Conservation (phyloP, 2,329 filamentous ascomycete genomes). For the Aspergillus puulaauensis region DNA sequence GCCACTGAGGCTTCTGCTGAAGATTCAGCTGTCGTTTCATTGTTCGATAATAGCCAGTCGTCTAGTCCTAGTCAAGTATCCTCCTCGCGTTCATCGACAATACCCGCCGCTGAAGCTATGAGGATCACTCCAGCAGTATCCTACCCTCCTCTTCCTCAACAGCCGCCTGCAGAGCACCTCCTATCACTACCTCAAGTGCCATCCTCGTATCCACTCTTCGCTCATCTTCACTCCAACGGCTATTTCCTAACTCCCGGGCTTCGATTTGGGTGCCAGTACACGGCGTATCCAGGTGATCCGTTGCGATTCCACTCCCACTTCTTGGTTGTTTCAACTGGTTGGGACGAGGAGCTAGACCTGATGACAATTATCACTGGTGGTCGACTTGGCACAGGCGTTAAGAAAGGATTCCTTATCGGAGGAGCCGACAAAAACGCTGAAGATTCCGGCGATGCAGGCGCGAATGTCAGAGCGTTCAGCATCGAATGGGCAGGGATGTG, state of each 20-base stretch:
- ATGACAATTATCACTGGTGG: conserved; percentile 85
- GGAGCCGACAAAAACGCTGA: conserved; percentile 54
- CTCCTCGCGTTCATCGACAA: conserved; percentile 16
- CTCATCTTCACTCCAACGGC: conserved; percentile 72
- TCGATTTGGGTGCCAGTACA: conserved; percentile 91
- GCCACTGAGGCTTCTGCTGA: conserved; percentile 9
- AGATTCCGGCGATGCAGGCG: conserved; percentile 32
- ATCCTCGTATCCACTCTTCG: conserved; percentile 71
- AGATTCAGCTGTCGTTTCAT: conserved; percentile 18
- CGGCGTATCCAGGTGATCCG: conserved; percentile 92
- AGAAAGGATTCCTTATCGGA: conserved; percentile 90
- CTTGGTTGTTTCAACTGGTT: conserved; percentile 77
- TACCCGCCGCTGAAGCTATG: conserved; percentile 24
- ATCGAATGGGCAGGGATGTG: conserved; percentile 95
- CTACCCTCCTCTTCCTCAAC: conserved; percentile 43
- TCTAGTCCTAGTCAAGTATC: conserved; percentile 7
- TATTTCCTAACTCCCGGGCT: conserved; percentile 91
- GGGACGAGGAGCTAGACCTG: conserved; percentile 82
- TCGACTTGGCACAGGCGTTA: conserved; percentile 86
- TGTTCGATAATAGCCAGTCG: conserved; percentile 23
- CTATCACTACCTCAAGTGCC: conserved; percentile 38
- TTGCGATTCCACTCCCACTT: conserved; percentile 96
- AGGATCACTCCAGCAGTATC: conserved; percentile 53
- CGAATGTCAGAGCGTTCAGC: conserved; percentile 68
- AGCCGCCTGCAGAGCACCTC: conserved; percentile 25